A percentile compares a stretch with the other conserved stretches of the same genome.
Evolutionary conservation across 129 eudicot species (phyloP).

Genomic region (Centaurea solstitialis): DNA sequence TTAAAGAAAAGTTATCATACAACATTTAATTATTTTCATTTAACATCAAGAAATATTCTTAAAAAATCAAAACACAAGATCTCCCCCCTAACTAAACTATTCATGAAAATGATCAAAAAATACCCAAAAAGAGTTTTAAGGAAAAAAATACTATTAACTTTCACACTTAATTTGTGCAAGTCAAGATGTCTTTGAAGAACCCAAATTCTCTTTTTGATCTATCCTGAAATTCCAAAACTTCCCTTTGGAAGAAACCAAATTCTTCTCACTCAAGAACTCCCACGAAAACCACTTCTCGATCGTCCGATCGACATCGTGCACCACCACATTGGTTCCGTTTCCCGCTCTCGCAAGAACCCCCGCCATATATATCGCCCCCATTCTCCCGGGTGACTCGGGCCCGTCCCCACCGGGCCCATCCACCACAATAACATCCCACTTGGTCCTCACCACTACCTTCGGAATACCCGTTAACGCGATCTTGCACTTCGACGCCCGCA

Average conservation of each 20-base stretch:
- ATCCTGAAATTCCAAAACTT: slow-evolving; percentile 77
- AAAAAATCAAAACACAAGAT: slow-evolving; percentile 19
- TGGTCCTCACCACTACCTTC: slow-evolving; percentile 44
- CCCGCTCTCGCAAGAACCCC: slow-evolving; percentile 72
- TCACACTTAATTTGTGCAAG: neutral
- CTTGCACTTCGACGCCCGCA: slow-evolving; percentile 50
- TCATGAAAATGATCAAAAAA: neutral
- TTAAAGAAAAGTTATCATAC: neutral
- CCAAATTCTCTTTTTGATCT: slow-evolving; percentile 15
- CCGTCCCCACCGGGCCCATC: slow-evolving; percentile 82
- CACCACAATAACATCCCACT: slow-evolving; percentile 84
- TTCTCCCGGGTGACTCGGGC: slow-evolving; percentile 82
- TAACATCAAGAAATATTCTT: slow-evolving; percentile 6
- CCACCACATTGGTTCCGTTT: slow-evolving; percentile 68
- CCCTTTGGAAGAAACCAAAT: slow-evolving; percentile 88
- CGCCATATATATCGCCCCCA: slow-evolving; percentile 86
- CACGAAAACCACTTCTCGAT: slow-evolving; percentile 93
- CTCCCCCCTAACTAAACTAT: slow-evolving; percentile 12
- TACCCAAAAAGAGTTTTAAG: neutral
- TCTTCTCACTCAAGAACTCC: slow-evolving; percentile 84
- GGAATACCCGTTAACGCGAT: slow-evolving; percentile 65
- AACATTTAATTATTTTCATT: slow-evolving; percentile 20
- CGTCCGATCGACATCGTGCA: slow-evolving; percentile 81
- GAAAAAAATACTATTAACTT: slow-evolving; percentile 8
- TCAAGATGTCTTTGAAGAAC: slow-evolving; percentile 17